phyloP scores from a whole-genome alignment of 2,329 filamentous ascomycete species.

The Cladorrhinum sp. region DNA sequence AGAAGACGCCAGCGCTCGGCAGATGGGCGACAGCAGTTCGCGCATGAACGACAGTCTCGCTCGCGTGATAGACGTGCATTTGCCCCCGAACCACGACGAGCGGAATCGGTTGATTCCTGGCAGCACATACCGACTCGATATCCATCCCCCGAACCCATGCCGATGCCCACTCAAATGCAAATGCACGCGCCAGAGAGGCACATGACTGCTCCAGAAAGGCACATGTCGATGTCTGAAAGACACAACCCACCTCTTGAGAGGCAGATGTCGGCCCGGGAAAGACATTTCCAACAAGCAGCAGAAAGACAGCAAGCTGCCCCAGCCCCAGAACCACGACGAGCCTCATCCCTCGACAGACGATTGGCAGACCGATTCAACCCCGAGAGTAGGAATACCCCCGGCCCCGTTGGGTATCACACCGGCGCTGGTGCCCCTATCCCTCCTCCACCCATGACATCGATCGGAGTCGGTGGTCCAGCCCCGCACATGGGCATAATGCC shows the following conservation, averaged over 20 bases:
- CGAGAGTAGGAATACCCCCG: constrained; percentile 39
- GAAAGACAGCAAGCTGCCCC: constrained; percentile 15
- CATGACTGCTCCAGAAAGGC: background rate
- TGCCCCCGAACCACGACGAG: constrained; percentile 13
- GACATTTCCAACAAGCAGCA: constrained; percentile 1
- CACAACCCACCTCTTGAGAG: background rate
- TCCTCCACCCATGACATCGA: constrained; percentile 13
- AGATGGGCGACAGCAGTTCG: constrained; percentile 16
- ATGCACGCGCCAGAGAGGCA: background rate
- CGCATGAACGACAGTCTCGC: constrained; percentile 14
- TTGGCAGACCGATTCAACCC: constrained; percentile 49
- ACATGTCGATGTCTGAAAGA: constrained; percentile 4
- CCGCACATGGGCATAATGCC: constrained; percentile 16
- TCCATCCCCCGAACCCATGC: constrained; percentile 17
- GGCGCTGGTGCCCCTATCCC: constrained; percentile 2
- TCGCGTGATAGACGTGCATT: constrained; percentile 21
- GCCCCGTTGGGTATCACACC: constrained; percentile 16
- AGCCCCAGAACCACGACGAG: constrained; percentile 27
- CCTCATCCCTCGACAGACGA: constrained; percentile 47
- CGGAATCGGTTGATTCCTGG: constrained; percentile 19
- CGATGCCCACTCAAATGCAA: background rate
- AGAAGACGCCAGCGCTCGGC: constrained; percentile 16
- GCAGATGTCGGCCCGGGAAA: background rate
- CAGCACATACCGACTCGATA: constrained; percentile 20
- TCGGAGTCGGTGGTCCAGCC: constrained; percentile 13